Evolutionary conservation across 306 rosid species (phyloP).

Genomic region (Cotoneaster glaucophyllus): DNA sequence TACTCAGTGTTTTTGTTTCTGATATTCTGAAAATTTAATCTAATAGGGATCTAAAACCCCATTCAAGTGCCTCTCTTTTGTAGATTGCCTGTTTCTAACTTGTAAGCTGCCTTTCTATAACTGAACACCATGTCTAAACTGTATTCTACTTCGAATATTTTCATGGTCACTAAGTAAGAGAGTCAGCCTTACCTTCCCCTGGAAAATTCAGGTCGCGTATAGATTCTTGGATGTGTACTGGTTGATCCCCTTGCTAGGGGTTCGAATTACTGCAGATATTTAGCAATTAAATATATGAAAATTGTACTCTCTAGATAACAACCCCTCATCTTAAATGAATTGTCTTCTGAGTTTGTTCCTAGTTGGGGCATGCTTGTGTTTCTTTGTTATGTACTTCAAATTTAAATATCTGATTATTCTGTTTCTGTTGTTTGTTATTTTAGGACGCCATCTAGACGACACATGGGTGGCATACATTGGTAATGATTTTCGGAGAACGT

Average conservation of each 20-base stretch:
- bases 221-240: neutral
- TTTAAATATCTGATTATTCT: neutral
- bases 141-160: neutral
- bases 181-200: neutral
- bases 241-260: neutral
- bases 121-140: neutral
- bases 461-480: slow-evolving; percentile 84
- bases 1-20: neutral
- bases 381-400: slow-evolving; percentile 1
- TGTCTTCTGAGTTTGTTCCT: neutral
- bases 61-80: neutral
- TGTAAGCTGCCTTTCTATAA: neutral
- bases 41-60: neutral
- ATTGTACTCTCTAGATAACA: neutral
- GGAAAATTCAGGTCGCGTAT: neutral
- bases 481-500: slow-evolving; percentile 35
- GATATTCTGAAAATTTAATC: neutral
- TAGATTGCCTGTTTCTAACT: neutral
- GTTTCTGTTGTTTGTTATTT: slow-evolving; percentile 15
- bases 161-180: neutral
- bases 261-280: neutral
- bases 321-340: neutral
- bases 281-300: neutral
- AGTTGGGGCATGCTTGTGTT: neutral
- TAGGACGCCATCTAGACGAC: slow-evolving; percentile 92